Percentiles rank a stretch among this genome's conserved stretches.
Conservation (phyloP, 1,139 yeast species). For the Kodamaea ohmeri region DNA sequence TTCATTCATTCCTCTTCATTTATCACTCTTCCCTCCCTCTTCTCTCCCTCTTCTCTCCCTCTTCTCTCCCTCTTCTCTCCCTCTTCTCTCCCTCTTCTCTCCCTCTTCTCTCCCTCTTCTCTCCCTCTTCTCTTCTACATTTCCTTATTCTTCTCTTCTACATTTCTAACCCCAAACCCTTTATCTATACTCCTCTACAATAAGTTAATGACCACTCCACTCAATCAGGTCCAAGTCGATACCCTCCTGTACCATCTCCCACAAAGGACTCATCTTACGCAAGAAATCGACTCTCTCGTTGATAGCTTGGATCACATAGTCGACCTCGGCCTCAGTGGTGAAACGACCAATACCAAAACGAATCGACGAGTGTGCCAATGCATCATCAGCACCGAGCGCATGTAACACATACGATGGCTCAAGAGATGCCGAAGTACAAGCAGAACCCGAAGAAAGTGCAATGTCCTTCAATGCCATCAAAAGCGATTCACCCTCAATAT, state of each 20-base stretch:
- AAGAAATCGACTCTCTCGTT: slow-evolving; percentile 85
- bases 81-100: too few relatives aligned
- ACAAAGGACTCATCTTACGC: slow-evolving; percentile 89
- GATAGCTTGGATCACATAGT: slow-evolving; percentile 86
- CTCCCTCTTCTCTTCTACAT: too few relatives aligned
- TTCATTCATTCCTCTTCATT: too few relatives aligned
- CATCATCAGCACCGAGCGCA: slow-evolving; percentile 97
- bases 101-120: too few relatives aligned
- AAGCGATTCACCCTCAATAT: slow-evolving; percentile 95
- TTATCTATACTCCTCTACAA: too few relatives aligned
- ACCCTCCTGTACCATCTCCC: slow-evolving; percentile 99
- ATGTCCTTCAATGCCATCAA: slow-evolving; percentile 97
- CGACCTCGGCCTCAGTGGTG: slow-evolving; percentile 94
- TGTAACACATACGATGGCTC: slow-evolving; percentile 97
- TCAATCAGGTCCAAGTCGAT: slow-evolving; percentile 90
- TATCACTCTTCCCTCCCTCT: too few relatives aligned
- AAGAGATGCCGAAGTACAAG: slow-evolving; percentile 96
- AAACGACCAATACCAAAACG: slow-evolving; percentile 97
- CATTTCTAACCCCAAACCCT: too few relatives aligned
- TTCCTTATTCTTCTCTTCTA: too few relatives aligned
- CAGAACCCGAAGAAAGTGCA: slow-evolving; percentile 96
- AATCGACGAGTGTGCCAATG: slow-evolving; percentile 94
- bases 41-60: too few relatives aligned
- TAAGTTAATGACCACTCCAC: slow-evolving; percentile 94
- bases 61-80: too few relatives aligned